Percentiles rank a stretch among this genome's conserved stretches.
phyloP scores from a whole-genome alignment of 768 basidiomycete genomes.

The Cubamyces lactineus region DNA sequence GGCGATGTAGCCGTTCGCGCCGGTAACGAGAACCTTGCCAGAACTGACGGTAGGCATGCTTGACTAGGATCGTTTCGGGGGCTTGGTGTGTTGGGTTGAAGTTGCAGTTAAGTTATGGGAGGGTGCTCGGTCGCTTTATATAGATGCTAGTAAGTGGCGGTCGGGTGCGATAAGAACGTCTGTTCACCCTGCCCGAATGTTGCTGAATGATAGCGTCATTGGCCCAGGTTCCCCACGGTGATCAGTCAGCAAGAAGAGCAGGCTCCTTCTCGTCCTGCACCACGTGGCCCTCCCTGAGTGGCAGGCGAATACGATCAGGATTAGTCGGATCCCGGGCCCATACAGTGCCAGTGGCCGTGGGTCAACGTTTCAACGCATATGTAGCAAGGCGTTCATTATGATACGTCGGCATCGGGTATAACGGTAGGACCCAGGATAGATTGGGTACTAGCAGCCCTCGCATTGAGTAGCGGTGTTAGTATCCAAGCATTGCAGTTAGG shows the following conservation, averaged over 20 bases:
- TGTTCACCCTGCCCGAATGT: background rate
- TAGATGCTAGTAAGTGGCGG: background rate
- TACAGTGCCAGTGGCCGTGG: no score
- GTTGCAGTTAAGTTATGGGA: background rate
- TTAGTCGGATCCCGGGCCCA: no score
- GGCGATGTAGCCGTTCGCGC: slow-evolving; percentile 64
- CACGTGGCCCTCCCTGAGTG: background rate
- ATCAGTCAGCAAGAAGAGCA: background rate
- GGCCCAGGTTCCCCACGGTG: background rate
- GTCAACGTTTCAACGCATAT: no score
- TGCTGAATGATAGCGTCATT: slow-evolving; percentile 3
- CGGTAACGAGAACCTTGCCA: slow-evolving; percentile 55
- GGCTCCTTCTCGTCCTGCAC: background rate
- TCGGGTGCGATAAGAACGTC: background rate
- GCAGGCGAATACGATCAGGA: no score
- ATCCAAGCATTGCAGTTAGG: no score
- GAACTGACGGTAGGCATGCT: slow-evolving; percentile 42
- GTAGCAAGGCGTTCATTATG: no score
- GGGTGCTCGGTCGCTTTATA: background rate
- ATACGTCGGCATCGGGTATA: no score
- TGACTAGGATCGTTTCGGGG: background rate
- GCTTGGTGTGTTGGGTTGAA: background rate
- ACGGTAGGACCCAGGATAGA: no score
- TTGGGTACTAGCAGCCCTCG: no score
- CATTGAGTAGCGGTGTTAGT: no score